Evolutionary conservation across 106 monocot genomes (phyloP).

Genomic region (Gastrodia elata): DNA sequence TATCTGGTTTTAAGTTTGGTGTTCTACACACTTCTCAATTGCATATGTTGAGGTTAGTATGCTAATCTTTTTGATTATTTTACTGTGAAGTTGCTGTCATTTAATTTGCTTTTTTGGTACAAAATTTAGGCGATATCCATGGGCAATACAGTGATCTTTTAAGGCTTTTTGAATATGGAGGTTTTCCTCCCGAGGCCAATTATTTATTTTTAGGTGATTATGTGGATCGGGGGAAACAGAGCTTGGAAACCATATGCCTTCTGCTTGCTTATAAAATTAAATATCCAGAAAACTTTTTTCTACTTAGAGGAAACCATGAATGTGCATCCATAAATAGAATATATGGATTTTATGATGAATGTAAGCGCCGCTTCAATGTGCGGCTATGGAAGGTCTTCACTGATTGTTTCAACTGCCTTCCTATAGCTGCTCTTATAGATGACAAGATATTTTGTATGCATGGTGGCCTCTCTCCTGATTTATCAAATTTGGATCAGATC

Average conservation of each 20-base stretch:
- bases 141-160: slow-evolving; percentile 56
- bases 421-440: slow-evolving; percentile 48
- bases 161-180: slow-evolving; percentile 49
- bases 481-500: slow-evolving; percentile 37
- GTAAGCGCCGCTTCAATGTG: slow-evolving; percentile 50
- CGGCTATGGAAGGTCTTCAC: slow-evolving; percentile 47
- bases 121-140: slow-evolving; percentile 46
- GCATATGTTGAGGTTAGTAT: too few species aligned
- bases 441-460: slow-evolving; percentile 59
- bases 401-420: slow-evolving; percentile 49
- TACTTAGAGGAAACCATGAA: slow-evolving; percentile 48
- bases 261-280: slow-evolving; percentile 49
- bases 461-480: slow-evolving; percentile 55
- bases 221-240: slow-evolving; percentile 51
- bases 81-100: too few species aligned
- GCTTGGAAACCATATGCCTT: slow-evolving; percentile 48
- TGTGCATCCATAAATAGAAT: slow-evolving; percentile 50
- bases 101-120: background rate
- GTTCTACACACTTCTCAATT: too few species aligned
- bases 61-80: background rate
- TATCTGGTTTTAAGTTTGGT: too few species aligned
- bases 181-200: slow-evolving; percentile 42
- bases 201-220: slow-evolving; percentile 52
- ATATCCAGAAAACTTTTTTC: slow-evolving; percentile 46
- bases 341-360: slow-evolving; percentile 58